Evolutionary conservation across 495 filamentous ascomycete genomes (phyloP), one percentile per base, ranked within the genome.

Genomic region (Clavariopsis aquatica): DNA sequence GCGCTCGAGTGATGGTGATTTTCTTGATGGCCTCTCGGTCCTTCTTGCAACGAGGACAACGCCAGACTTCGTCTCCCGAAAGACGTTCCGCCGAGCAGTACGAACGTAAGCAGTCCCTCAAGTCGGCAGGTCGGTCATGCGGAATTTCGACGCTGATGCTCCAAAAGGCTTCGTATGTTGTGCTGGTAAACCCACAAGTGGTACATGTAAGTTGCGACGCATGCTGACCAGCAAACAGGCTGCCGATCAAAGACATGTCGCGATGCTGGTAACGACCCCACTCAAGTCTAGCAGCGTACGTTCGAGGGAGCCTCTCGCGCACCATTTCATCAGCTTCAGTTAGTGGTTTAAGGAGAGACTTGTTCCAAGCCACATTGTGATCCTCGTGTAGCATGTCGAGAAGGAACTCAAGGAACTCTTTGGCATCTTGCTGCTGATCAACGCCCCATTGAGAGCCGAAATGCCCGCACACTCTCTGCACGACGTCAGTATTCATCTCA

Each of bases 361-460:
- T 78, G 49, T 84, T 78, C 79, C 84, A 89, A 43, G 84, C 81
- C 36, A 81, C 75, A 66, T 93, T 93, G 26, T 90, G 77, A 70
- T 93, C 90, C 72, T 93, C 89, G 55, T 89, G 87, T 8, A 93
- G 74, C 49, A 80, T 82, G 68, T 89, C 87, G 15, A 92, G 76
- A 4, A 91, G 71, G 71, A 89, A 91, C 66, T 85, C 85, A 64
- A 90, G 85, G 60, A 90, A 92, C 66, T 92, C 90, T 69, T 88
- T 87, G 12, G 89, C 85, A 72, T 93, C 90, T 74, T 93, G 90
- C 66, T 92, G 88, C 49, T 82, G 76, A 58, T 85, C 81, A 47
- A 84, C 82, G 12, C 76, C 79, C 84, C 85, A 88, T 69, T 85
- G 80, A 6, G 76, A 76, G 34, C 83, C 83, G 59, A 86, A 69